These are phyloP conservation scores for Nicotiana knightiana DNA, from an alignment of 257 asterid genomes.

Conservation along the genomic window DNA sequence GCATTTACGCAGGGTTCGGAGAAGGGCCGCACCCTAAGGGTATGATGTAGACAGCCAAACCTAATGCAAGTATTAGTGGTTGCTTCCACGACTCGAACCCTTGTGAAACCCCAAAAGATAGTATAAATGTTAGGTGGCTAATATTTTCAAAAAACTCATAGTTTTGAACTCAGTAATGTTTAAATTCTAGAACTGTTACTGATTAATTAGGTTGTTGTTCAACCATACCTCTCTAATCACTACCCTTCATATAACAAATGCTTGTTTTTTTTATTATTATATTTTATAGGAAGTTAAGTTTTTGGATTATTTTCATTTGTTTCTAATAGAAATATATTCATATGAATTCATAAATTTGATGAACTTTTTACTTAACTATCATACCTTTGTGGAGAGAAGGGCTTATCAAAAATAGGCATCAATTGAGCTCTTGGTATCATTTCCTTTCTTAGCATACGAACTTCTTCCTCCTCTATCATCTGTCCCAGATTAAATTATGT, in stretches of 20 bases:
- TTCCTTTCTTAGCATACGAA: constrained; percentile 56
- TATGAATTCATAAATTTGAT: neutral
- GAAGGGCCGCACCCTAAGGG: too few relatives aligned
- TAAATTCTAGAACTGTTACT: neutral
- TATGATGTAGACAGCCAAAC: too few relatives aligned
- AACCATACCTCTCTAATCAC: neutral
- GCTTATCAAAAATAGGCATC: constrained; percentile 72
- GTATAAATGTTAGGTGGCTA: neutral
- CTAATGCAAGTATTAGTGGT: too few relatives aligned
- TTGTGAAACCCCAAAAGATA: neutral
- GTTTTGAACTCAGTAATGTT: neutral
- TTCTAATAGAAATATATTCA: neutral
- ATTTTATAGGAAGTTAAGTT: too few relatives aligned
- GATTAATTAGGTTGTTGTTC: neutral
- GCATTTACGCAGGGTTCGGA: too few relatives aligned
- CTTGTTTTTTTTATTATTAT: neutral
- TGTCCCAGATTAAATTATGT: constrained; percentile 7
- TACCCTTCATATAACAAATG: neutral
- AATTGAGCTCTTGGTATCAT: constrained; percentile 83
- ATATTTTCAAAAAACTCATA: neutral
- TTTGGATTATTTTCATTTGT: neutral
- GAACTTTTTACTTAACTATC: neutral
- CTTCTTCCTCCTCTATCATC: constrained; percentile 78
- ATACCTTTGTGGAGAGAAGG: constrained; percentile 72
- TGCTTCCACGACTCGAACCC: too few relatives aligned